phyloP scores from a whole-genome alignment of 345 rosid genomes.

The Iberis pinnata region DNA sequence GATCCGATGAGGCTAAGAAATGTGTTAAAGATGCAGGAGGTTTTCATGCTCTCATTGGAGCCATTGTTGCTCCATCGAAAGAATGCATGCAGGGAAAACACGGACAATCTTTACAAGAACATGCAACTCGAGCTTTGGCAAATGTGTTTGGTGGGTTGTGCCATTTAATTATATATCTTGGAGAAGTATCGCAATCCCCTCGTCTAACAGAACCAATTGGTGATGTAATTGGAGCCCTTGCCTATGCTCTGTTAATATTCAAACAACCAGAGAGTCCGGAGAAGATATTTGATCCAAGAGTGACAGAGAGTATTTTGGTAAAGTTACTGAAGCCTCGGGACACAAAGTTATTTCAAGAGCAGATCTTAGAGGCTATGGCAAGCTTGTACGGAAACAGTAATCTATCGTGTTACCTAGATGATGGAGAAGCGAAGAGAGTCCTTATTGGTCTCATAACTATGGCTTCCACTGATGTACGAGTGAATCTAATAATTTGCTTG shows the following conservation, averaged over 20 bases:
- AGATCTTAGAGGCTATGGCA: constrained; percentile 85
- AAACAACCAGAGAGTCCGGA: constrained; percentile 29
- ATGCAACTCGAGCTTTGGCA: constrained; percentile 76
- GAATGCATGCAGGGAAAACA: constrained; percentile 72
- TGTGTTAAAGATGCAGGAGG: constrained; percentile 68
- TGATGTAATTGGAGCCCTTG: constrained; percentile 77
- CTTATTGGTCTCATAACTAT: constrained; percentile 71
- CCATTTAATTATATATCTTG: constrained; percentile 55
- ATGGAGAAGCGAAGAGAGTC: constrained; percentile 76
- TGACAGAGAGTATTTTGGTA: constrained; percentile 51
- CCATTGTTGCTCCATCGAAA: constrained; percentile 85
- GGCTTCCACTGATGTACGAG: constrained; percentile 62
- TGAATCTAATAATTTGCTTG: constrained; percentile 52
- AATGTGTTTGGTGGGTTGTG: constrained; percentile 75
- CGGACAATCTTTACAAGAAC: constrained; percentile 64
- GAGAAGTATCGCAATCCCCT: constrained; percentile 57
- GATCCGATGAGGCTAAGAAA: constrained; percentile 56
- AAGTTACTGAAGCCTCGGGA: constrained; percentile 60
- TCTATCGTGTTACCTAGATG: constrained; percentile 45
- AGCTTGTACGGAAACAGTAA: constrained; percentile 66
- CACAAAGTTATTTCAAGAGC: constrained; percentile 62
- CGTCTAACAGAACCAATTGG: constrained; percentile 63
- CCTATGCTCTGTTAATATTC: constrained; percentile 69
- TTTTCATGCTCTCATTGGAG: constrained; percentile 60
- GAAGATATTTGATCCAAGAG: constrained; percentile 28